Conservation (phyloP, 352 stramenopile species). For the Globisporangium alternatum region DNA sequence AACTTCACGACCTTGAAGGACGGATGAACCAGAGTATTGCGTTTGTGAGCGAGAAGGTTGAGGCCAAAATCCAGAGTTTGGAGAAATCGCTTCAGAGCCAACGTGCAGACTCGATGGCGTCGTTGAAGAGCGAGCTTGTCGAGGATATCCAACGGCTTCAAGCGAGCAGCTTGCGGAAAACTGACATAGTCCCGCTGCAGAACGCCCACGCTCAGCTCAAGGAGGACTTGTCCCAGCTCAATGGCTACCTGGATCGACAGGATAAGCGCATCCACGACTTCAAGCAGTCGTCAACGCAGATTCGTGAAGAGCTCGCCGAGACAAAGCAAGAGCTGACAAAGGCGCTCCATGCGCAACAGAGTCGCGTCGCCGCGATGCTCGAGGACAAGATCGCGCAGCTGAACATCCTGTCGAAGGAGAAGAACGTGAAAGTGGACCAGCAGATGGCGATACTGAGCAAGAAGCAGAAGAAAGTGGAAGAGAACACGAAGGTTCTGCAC, state of each 20-base stretch:
- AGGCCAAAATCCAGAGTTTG: conserved; percentile 53
- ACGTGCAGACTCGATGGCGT: conserved; percentile 42
- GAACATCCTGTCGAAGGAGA: conserved; percentile 36
- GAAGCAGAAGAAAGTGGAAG: conserved; percentile 61
- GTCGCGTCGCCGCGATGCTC: conserved; percentile 33
- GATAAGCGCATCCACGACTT: conserved; percentile 61
- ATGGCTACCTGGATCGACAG: conserved; percentile 51
- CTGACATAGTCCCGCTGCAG: conserved; percentile 48
- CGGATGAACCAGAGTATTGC: conserved; percentile 52
- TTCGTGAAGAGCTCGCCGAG: conserved; percentile 55
- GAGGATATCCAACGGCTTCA: conserved; percentile 62
- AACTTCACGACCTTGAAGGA: conserved; percentile 72
- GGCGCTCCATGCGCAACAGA: conserved; percentile 49
- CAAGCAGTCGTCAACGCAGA: conserved; percentile 37
- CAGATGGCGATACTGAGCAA: conserved; percentile 46
- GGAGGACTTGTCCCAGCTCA: conserved; percentile 59
- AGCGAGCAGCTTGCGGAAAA: conserved; percentile 39
- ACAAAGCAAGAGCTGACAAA: conserved; percentile 57
- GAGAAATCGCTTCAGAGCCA: conserved; percentile 54
- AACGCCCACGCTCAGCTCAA: conserved; percentile 59
- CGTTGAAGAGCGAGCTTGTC: conserved; percentile 52
- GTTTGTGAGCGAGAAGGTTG: conserved; percentile 65
- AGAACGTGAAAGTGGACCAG: conserved; percentile 47
- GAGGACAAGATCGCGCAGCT: conserved; percentile 61
- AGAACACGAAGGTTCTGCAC: conserved; percentile 37